Base-by-base conservation (phyloP, 1,139 yeast species). In the Saccharomyces hybrid region DNA sequence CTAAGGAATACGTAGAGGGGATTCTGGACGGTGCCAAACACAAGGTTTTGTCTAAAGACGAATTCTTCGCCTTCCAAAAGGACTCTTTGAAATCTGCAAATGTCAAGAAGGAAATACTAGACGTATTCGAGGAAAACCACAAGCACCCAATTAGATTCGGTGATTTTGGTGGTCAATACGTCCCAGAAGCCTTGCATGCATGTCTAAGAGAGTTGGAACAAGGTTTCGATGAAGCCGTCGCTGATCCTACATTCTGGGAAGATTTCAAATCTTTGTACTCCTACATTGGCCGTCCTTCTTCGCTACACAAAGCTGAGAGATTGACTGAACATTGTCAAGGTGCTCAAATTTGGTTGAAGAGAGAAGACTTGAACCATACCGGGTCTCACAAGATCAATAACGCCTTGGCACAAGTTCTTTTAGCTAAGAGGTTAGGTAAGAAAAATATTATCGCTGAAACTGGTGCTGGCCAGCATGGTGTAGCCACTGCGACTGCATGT, bases 381-480 rank as follows among this genome's bases (percentile, higher is more conserved):
- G 99, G 99, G 57, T 88, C 96, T 46, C 99, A 93, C 75, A 93
- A 93, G 75, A 93, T 93, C 70, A 93, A 93, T 74, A 93, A 93
- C 67, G 98, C 99, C 27, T 75, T 93, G 60, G 97, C 97, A 23
- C 99, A 93, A 76, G 93, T 89, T 26, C 78, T 93, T 58, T 78
- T 93, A 63, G 99, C 99, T 41, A 88, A 80, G 72, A 81, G 99
- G 71, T 78, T 95, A 63, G 99, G 99, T 51, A 93, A 93, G 77
- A 83, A 77, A 58, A 84, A 87, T 64, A 82, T 93, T 59, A 93
- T 93, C 70, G 99, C 99, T 49, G 99, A 93, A 76, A 93, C 99
- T 49, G 99, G 99, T 73, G 99, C 99, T 54, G 99, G 99, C 60
- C 99, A 93, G 77, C 99, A 93, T 70, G 99, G 99, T 76, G 99